Conservation (phyloP, 371 early-diverging fungal genomes). For the Mortierella sp. region DNA sequence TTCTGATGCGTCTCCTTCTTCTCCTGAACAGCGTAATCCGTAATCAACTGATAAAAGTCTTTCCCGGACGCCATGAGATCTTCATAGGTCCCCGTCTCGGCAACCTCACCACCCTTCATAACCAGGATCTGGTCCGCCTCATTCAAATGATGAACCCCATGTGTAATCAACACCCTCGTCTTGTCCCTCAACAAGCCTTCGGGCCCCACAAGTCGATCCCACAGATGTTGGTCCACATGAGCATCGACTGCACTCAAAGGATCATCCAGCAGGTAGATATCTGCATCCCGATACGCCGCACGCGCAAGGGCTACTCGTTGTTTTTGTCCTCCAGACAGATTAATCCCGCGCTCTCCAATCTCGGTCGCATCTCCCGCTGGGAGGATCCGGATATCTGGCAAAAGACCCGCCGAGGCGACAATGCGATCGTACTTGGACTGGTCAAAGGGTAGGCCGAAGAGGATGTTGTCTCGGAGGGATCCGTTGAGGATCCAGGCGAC, state of each 20-base stretch:
- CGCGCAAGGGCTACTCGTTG: conserved; percentile 61
- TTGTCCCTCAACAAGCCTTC: conserved; percentile 81
- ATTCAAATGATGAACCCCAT: conserved; percentile 83
- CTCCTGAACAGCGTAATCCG: conserved; percentile 36
- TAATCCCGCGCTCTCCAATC: conserved; percentile 66
- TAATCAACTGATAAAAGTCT: conserved; percentile 64
- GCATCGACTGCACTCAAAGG: conserved; percentile 92
- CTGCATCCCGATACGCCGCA: conserved; percentile 88
- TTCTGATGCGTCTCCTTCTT: conserved; percentile 5
- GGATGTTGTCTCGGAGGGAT: conserved; percentile 73
- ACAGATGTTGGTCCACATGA: conserved; percentile 88
- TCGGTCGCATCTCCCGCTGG: conserved; percentile 72
- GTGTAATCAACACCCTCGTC: conserved; percentile 90
- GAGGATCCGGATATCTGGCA: conserved; percentile 75
- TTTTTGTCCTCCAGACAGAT: conserved; percentile 66
- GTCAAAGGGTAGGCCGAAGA: conserved; percentile 70
- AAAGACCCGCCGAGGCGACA: conserved; percentile 60
- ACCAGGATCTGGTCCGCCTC: conserved; percentile 75
- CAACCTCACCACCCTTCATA: conserved; percentile 78
- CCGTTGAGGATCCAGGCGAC: conserved; percentile 78
- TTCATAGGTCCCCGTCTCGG: conserved; percentile 76
- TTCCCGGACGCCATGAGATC: conserved; percentile 73
- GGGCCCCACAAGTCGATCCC: conserved; percentile 82
- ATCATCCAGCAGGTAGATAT: conserved; percentile 87
- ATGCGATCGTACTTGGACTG: conserved; percentile 63